Evolutionary conservation across 768 basidiomycete species (phyloP), one percentile per base, ranked within the genome.

Genomic region (Chlorophyllum brunneum): DNA sequence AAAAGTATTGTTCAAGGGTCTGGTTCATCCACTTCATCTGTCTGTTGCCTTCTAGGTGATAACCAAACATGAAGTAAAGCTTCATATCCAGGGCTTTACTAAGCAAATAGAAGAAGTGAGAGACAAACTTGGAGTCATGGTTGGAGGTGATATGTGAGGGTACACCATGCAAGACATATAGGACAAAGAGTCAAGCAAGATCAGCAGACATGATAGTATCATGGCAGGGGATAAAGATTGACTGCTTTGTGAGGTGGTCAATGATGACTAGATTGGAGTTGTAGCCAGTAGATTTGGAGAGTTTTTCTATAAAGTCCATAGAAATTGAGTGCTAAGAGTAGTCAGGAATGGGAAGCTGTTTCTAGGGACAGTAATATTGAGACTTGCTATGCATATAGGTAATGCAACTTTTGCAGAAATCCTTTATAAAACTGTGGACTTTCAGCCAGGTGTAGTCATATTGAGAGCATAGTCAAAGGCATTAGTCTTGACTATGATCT

Each of bases 251-350:
- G 31, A 78, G 55, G 2, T 67, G 59, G 55, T 75, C 68, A 23
- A 69, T 66, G 20, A 79, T 58, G 2, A 74, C 68, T 34, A 57
- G 58, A 16, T 73, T 68, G 2, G 68, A 65, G 51, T 72, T 63
- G 51, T 63, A 74, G 4, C 67, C 67, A 41, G 70, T 59, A 6
- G 70, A 71, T 0, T 45, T 42, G 0, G 74, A 74, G 0, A 79
- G 68, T 44, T 70, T 27, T 26, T 44, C n/a, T 15, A 78, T 70
- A 55, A n/a, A n/a, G n/a, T n/a, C n/a, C n/a, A n/a, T n/a, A n/a
- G n/a, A n/a, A n/a, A n/a, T n/a, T n/a, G n/a, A 74, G 72, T 40
- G 75, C 74, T 68, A 76, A 72, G 0, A 65, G 11, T 42, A 26
- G 10, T 13, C 6, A 42, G 40, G 24, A 42, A 42, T 42, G 23